A percentile compares a stretch with the other conserved stretches of the same genome.
Evolutionary conservation across 2,329 filamentous ascomycete species (phyloP).

Genomic region (Metarhizium brunneum): DNA sequence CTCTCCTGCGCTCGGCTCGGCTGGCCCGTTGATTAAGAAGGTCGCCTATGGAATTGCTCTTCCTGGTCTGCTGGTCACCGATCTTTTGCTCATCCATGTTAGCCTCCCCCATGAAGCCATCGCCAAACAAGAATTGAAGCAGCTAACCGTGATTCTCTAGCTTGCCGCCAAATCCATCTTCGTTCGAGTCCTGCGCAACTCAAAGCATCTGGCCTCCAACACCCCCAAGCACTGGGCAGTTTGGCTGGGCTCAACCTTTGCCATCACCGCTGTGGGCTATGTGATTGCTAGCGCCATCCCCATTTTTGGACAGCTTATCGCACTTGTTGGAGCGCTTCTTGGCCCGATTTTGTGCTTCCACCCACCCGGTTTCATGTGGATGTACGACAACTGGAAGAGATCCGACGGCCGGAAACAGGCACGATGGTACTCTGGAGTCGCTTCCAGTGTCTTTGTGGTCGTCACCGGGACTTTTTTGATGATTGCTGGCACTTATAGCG

Average conservation of each 20-base stretch:
- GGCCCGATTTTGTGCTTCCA: constrained; percentile 17
- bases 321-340: constrained; percentile 15
- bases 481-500: background rate
- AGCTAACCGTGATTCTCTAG: background rate
- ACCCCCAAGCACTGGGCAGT: constrained; percentile 17
- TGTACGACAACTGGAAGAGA: constrained; percentile 13
- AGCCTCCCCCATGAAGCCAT: constrained; percentile 3
- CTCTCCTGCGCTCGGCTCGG: constrained; percentile 36
- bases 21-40: constrained; percentile 31
- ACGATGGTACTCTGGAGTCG: constrained; percentile 3
- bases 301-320: constrained; percentile 22
- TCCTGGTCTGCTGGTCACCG: constrained; percentile 18
- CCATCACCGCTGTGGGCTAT: constrained; percentile 11
- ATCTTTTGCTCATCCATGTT: constrained; percentile 18
- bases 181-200: constrained; percentile 18
- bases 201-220: constrained; percentile 18
- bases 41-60: constrained; percentile 31
- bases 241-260: constrained; percentile 17
- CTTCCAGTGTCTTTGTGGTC: constrained; percentile 10
- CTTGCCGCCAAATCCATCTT: constrained; percentile 18
- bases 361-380: constrained; percentile 15
- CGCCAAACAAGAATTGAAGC: background rate
- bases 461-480: background rate
- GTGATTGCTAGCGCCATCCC: constrained; percentile 10
- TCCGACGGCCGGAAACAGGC: background rate